Evolutionary conservation across 352 stramenopile species (phyloP).

Genomic region (Phytophthora quininea): DNA sequence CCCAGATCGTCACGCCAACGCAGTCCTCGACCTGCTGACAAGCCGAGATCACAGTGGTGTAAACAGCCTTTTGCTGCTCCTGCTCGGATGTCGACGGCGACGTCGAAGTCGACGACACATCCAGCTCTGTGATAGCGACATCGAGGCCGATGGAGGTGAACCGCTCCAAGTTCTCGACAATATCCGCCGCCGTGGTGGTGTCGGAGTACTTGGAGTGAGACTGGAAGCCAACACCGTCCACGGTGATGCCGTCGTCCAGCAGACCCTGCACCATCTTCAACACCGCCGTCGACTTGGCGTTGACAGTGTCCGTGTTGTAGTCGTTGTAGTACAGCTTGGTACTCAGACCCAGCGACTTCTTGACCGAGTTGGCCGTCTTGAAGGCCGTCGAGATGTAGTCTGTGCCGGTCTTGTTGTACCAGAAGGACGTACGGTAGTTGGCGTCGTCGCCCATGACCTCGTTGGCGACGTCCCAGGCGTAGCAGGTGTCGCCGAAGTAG

Average conservation of each 20-base stretch:
- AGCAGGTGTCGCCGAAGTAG: slow-evolving; percentile 33
- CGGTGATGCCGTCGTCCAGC: slow-evolving; percentile 24
- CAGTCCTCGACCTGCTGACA: slow-evolving; percentile 30
- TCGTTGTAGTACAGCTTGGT: slow-evolving; percentile 37
- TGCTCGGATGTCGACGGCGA: slow-evolving; percentile 16
- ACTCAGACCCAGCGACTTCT: slow-evolving; percentile 32
- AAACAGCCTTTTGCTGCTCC: slow-evolving; percentile 20
- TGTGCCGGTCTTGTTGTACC: slow-evolving; percentile 38
- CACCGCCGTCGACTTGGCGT: slow-evolving; percentile 38
- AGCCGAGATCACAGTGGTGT: slow-evolving; percentile 25
- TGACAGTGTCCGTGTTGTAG: slow-evolving; percentile 36
- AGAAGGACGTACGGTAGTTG: slow-evolving; percentile 33
- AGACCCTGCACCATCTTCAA: slow-evolving; percentile 31
- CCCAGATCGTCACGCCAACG: slow-evolving; percentile 22
- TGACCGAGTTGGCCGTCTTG: slow-evolving; percentile 36
- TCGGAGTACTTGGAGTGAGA: slow-evolving; percentile 30
- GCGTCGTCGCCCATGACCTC: slow-evolving; percentile 35
- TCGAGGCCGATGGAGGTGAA: slow-evolving; percentile 34
- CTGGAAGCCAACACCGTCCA: slow-evolving; percentile 38
- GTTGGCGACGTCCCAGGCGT: slow-evolving; percentile 37
- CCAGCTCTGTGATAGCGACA: slow-evolving; percentile 32
- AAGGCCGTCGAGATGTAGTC: slow-evolving; percentile 40
- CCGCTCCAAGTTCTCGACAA: slow-evolving; percentile 29
- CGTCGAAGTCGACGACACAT: slow-evolving; percentile 25
- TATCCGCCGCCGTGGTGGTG: slow-evolving; percentile 14